Base-by-base conservation (phyloP, 1,284 basidiomycete species). In the Tilletia indica region DNA sequence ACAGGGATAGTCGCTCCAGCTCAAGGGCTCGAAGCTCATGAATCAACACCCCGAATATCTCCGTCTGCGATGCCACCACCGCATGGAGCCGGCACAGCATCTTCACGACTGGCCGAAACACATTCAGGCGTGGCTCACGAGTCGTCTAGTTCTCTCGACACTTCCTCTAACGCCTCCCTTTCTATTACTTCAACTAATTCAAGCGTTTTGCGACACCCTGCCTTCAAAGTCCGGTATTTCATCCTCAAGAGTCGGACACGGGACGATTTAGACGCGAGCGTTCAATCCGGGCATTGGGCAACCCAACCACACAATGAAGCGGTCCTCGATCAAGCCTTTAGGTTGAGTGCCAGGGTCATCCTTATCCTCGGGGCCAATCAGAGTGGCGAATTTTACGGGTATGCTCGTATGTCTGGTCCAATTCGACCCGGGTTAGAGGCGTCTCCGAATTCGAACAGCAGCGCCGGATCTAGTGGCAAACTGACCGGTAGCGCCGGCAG, bases 321-420 rank as follows among this genome's bases (percentile, higher is more conserved):
- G 14, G 83, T 86, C 0, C 78, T 86, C 38, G 93, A 97, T 78
- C 93, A 94, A 83, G 94, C 95, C 0, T 97, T 88, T 85, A 89
- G 93, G 48, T 96, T 93, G 6, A 92, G 92, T 77, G 88, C 89
- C 78, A 90, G 93, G 19, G 94, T 97, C 4, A 91, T 88, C 79
- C 88, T 97, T 61, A 90, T 97, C 76, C 97, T 97, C 80, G 89
- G 93, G 58, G 94, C 93, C 36, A 97, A 97, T 85, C 92, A 92
- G 84, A 93, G 92, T 68, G 91, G 93, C 31, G 73, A 79, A 42
- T 85, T 84, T 71, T 83, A 79, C 67, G 84, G 84, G 2, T 83
- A 80, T 66, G 84, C 84, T 9, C 74, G 73, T 48, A 85, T 85
- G 83, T 74, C 75, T 0, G 82, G 82, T 11, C 76, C 73, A 14